Base-by-base conservation (phyloP, 1,284 basidiomycete species). In the Ustilago hordei region DNA sequence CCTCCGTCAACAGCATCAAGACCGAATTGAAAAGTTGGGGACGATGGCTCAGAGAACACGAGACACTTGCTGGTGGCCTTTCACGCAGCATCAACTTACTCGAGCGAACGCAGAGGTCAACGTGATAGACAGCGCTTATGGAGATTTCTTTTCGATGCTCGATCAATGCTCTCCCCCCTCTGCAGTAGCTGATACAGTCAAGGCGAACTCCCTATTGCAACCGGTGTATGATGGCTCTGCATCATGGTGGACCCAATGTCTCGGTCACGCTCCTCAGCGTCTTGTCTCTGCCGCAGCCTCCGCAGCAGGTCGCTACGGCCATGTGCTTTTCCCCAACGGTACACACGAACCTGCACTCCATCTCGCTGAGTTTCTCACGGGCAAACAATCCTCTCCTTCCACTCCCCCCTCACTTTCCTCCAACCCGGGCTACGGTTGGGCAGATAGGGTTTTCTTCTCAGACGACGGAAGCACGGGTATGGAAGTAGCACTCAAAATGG, bases 401-500 rank as follows among this genome's bases (percentile, higher is more conserved):
- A n/a, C 34, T 1, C 5, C 28, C 3, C 52, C 64, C 2, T 89
- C 35, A 80, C 63, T 69, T 36, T 36, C 45, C 9, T 45, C 39
- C 8, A 64, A 56, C 12, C 59, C 64, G n/a, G 70, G 63, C 1
- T 61, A 67, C 19, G 93, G 92, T 0, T 99, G 96, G 96, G 96
- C 96, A 0, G 89, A 90, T 11, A 90, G 94, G 19, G 95, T 92
- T 1, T 98, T 97, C 87, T 95, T 93, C 87, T 93, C 92, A 2
- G 96, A 99, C 84, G 93, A 99, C 81, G 96, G 96, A 11, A 93
- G 93, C 36, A 98, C 96, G 0, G 96, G 92, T 9, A 95, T 98
- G 91, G 95, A 99, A 86, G 92, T 97, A 17, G 96, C 93, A 4
- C 87, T 99, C 69, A 99, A 99, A 87, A 98, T 98, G 95, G 96